Base-by-base conservation (phyloP, 208 protist genomes). In the Crithidia acanthocephali region DNA sequence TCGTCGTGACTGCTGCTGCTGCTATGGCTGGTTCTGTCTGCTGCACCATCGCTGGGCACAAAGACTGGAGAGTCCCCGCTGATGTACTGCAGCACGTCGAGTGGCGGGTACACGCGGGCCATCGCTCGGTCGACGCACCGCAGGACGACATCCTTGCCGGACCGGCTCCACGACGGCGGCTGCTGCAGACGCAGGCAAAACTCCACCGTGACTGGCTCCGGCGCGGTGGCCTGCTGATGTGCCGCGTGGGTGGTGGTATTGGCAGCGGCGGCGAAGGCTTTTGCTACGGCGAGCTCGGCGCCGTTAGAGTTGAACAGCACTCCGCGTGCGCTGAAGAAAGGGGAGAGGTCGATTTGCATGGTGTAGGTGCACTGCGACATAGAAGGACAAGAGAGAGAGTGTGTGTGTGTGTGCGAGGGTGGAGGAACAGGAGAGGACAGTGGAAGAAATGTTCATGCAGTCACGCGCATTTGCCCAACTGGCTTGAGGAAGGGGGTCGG, bases 91-190 rank as follows among this genome's bases (percentile, higher is more conserved):
- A 87, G 59, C 13, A 83, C 74, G 50, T 96, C 92, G 25, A 96
- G 48, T 23, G 86, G 81, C 5, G 92, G 92, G 48, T 78, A 85
- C 18, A 96, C 71, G 25, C 92, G 88, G 7, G 72, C 23, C n/a
- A 90, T 75, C 1, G 87, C 74, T 5, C 92, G 87, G 68, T 96
- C 92, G 22, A 95, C 79, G 63, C 84, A 93, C 3, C 81, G 82
- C 25, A 89, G 65, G 37, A 92, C 75, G n/a, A 45, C 67, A 63
- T 94, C 92, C 52, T 75, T 70, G 48, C 61, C 32, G n/a, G 42
- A 4, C 2, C 72, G 72, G 1, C 42, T 59, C 74, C 71, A 82
- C 48, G n/a, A 9, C 10, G n/a, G 4, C 10, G 45, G n/a, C 15
- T 62, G 25, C 18, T 47, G 30, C 22, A 45, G 25, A 33, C 25